Evolutionary conservation across 2,329 filamentous ascomycete genomes (phyloP).

Genomic region (Aspergillus felis): DNA sequence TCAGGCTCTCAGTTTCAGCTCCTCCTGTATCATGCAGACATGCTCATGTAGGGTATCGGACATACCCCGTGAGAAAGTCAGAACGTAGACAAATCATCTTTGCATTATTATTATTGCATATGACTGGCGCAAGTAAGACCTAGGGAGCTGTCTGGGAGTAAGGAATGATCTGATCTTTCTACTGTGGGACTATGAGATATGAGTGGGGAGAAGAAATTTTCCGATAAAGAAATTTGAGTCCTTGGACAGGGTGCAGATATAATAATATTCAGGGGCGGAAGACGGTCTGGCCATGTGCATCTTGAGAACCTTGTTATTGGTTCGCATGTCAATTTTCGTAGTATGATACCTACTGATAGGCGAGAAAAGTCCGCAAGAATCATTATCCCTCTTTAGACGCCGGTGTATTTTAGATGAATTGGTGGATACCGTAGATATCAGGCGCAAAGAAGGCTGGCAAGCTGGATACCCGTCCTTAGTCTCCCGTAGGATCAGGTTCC

Average conservation of each 20-base stretch:
- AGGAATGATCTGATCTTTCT: too few species aligned
- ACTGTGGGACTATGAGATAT: too few species aligned
- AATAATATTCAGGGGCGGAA: too few species aligned
- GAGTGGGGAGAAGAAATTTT: background rate
- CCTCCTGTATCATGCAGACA: background rate
- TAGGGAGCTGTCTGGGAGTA: too few species aligned
- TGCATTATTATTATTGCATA: background rate
- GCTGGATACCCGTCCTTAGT: background rate
- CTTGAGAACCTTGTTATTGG: slow-evolving; percentile 1
- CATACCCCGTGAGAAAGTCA: background rate
- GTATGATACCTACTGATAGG: too few species aligned
- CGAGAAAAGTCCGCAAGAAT: slow-evolving; percentile 1
- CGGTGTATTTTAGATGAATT: background rate
- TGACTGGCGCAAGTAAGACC: background rate
- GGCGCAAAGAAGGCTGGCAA: background rate
- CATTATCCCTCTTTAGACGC: slow-evolving; percentile 5
- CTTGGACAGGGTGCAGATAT: too few species aligned
- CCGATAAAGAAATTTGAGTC: background rate
- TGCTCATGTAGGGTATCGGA: background rate
- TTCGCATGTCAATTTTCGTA: background rate
- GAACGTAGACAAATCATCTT: background rate
- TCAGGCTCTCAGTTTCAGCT: too few species aligned
- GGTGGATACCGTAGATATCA: too few species aligned
- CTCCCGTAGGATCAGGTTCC: background rate
- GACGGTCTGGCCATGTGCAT: background rate